Evolutionary conservation across 306 rosid genomes (phyloP).

Genomic region (Medicago truncatula): MtrunA17r5.0-ANR NC_053046.1:414001-414500

Average conservation of each 20-base stretch:
- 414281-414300: neutral
- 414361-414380: conserved; percentile 2
- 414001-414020: neutral
- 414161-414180: neutral
- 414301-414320: conserved; percentile 20
- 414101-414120: neutral
- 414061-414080: neutral
- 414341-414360: conserved; percentile 28
- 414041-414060: neutral
- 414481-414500: conserved; percentile 71
- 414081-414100: neutral
- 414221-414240: conserved; percentile 14
- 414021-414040: neutral
- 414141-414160: conserved; percentile 7
- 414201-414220: neutral
- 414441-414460: conserved; percentile 22
- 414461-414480: conserved; percentile 5
- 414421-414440: conserved; percentile 8
- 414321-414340: conserved; percentile 10
- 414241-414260: neutral
- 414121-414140: conserved; percentile 2
- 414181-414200: neutral
- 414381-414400: conserved; percentile 36
- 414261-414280: conserved; percentile 10
- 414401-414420: conserved; percentile 22